phyloP scores from a whole-genome alignment of 2,329 filamentous ascomycete genomes.

The Coccinonectria pachysandricola region DNA sequence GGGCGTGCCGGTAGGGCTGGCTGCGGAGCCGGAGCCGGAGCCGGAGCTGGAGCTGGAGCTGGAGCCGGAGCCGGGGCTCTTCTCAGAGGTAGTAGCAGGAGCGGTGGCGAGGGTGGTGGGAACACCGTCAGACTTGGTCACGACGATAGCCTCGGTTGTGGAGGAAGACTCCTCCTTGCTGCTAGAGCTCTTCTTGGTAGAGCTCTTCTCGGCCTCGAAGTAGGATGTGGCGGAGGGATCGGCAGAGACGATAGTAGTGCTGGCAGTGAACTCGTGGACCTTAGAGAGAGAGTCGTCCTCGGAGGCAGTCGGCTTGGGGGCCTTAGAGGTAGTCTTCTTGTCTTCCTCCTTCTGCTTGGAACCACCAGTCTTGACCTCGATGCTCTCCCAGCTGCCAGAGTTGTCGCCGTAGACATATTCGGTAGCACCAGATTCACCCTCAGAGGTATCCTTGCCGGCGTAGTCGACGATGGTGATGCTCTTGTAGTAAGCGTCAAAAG shows the following conservation, averaged over 20 bases:
- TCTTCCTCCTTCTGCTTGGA: slow-evolving; percentile 12
- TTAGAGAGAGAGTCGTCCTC: no score
- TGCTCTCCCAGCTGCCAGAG: slow-evolving; percentile 39
- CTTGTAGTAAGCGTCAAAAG: slow-evolving; percentile 48
- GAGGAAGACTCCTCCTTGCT: slow-evolving; percentile 3
- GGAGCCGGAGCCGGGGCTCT: slow-evolving; percentile 3
- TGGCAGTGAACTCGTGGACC: no score
- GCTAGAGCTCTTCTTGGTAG: slow-evolving; percentile 2
- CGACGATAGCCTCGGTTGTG: not conserved
- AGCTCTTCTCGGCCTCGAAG: not conserved
- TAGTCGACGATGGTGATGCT: slow-evolving; percentile 44
- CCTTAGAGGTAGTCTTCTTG: slow-evolving; percentile 10
- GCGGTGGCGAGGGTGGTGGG: slow-evolving; percentile 1
- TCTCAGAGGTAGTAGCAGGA: slow-evolving; percentile 2
- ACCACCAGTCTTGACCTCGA: slow-evolving; percentile 32
- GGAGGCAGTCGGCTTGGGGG: slow-evolving; percentile 6
- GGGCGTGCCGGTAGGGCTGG: slow-evolving; percentile 9
- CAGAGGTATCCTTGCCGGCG: slow-evolving; percentile 35
- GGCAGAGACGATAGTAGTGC: no score
- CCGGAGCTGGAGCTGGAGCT: slow-evolving; percentile 6
- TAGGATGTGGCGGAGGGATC: no score
- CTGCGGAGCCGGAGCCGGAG: slow-evolving; percentile 7
- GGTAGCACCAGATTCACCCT: slow-evolving; percentile 28
- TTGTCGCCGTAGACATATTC: slow-evolving; percentile 43
- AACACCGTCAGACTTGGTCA: not conserved